phyloP scores from a whole-genome alignment of 2,329 filamentous ascomycete species.

The Davidsoniella virescens region DNA sequence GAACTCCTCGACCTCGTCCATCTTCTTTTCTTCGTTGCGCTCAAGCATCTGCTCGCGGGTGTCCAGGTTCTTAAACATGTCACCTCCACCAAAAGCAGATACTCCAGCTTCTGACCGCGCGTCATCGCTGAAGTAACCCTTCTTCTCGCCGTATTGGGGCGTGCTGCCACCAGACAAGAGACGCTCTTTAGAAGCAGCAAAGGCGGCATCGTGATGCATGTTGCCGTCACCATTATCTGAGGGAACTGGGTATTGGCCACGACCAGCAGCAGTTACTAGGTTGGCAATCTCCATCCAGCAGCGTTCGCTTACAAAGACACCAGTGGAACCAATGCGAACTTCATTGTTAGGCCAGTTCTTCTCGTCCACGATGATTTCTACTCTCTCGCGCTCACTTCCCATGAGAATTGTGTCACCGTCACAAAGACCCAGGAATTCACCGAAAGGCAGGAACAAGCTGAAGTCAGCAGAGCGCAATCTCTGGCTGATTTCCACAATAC shows the following conservation, averaged over 20 bases:
- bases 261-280: conserved; percentile 28
- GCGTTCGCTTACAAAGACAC: conserved; percentile 86
- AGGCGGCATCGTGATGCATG: conserved; percentile 41
- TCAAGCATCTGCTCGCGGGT: conserved; percentile 90
- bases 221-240: conserved; percentile 49
- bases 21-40: conserved; percentile 77
- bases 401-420: conserved; percentile 75
- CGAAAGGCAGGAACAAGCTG: conserved; percentile 87
- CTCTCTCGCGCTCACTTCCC: conserved; percentile 82
- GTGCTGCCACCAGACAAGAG: conserved; percentile 34
- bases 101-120: conserved; percentile 78
- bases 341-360: conserved; percentile 88
- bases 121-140: conserved; percentile 74
- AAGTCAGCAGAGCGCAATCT: conserved; percentile 86
- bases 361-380: conserved; percentile 78
- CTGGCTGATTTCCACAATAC: conserved; percentile 93
- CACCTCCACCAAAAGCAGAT: conserved; percentile 79
- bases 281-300: conserved; percentile 88
- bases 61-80: conserved; percentile 97
- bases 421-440: conserved; percentile 79
- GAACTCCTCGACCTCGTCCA: conserved; percentile 79
- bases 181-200: conserved; percentile 46
- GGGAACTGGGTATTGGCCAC: conserved; percentile 30
- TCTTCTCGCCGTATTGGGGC: conserved; percentile 56
- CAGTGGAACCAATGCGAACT: conserved; percentile 76